phyloP scores from a whole-genome alignment of 192 early-diverging fungal genomes.

The Geranomyces michiganensis region DNA sequence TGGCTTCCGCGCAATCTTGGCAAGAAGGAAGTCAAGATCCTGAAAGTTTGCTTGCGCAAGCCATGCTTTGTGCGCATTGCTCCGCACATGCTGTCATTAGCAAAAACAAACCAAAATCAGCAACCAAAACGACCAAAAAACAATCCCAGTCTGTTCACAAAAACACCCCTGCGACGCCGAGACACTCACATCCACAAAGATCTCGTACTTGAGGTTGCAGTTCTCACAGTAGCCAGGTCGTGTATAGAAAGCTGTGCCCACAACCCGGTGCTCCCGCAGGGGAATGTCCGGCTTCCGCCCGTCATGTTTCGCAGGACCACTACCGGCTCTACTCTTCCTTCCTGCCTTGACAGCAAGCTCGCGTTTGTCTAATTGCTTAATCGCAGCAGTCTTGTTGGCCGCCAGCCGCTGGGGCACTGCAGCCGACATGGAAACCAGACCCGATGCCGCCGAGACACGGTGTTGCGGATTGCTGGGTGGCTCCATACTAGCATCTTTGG shows the following conservation, averaged over 20 bases:
- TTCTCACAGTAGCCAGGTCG: slow-evolving; percentile 40
- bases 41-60: slow-evolving; percentile 23
- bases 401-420: slow-evolving; percentile 12
- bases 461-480: not conserved
- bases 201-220: slow-evolving; percentile 37
- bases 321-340: not conserved
- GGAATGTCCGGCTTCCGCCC: not conserved
- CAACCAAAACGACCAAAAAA: not conserved
- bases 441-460: slow-evolving; percentile 29
- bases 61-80: slow-evolving; percentile 27
- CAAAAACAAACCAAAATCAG: not conserved
- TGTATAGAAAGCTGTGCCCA: slow-evolving; percentile 34
- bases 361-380: not conserved
- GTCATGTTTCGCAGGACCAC: not conserved
- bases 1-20: not conserved
- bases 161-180: too few relatives aligned
- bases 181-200: slow-evolving; percentile 28
- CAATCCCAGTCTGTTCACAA: not conserved
- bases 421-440: slow-evolving; percentile 28
- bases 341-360: slow-evolving; percentile 5
- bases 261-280: not conserved
- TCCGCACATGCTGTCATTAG: slow-evolving; percentile 23
- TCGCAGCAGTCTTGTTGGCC: not conserved
- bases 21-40: slow-evolving; percentile 27
- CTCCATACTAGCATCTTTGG: not conserved